These are phyloP conservation scores for Colletotrichum spinosum DNA, from an alignment of 2,329 filamentous ascomycete genomes.

Conservation along the genomic window DNA sequence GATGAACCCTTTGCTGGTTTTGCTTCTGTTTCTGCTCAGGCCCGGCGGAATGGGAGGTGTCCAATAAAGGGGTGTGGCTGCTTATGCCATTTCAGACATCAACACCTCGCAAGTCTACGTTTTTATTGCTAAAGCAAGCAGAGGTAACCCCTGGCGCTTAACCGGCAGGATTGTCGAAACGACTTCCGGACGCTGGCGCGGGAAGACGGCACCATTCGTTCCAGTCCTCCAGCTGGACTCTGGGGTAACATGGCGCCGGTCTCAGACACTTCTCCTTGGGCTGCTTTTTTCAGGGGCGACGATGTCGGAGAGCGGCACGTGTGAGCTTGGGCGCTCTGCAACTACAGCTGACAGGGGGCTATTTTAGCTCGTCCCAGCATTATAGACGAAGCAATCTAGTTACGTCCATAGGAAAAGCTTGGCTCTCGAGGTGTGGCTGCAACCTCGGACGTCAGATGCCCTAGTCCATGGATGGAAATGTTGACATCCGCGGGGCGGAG, in stretches of 20 bases:
- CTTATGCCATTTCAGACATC: background rate
- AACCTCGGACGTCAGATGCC: constrained; percentile 32
- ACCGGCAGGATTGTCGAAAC: constrained; percentile 22
- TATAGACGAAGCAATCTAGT: background rate
- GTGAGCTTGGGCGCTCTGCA: no score
- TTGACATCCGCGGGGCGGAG: constrained; percentile 17
- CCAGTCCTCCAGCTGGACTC: background rate
- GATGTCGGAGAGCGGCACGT: no score
- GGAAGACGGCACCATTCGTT: constrained; percentile 9
- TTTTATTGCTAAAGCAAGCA: no score
- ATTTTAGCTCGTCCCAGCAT: constrained; percentile 15
- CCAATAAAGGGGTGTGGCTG: constrained; percentile 4
- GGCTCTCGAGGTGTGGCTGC: constrained; percentile 3
- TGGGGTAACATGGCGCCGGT: background rate
- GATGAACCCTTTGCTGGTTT: constrained; percentile 17
- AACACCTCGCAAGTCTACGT: background rate
- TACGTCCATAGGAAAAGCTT: constrained; percentile 3
- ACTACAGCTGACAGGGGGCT: no score
- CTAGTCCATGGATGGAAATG: constrained; percentile 14
- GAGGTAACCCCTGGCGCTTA: constrained; percentile 9
- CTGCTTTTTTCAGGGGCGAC: no score
- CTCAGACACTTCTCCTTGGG: background rate
- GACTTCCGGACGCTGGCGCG: constrained; percentile 24
- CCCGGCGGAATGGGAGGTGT: background rate
- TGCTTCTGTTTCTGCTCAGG: constrained; percentile 2